Evolutionary conservation across 2,329 filamentous ascomycete species (phyloP), one percentile per base, ranked within the genome.

Genomic region (Arthrobotrys musiformis): DNA sequence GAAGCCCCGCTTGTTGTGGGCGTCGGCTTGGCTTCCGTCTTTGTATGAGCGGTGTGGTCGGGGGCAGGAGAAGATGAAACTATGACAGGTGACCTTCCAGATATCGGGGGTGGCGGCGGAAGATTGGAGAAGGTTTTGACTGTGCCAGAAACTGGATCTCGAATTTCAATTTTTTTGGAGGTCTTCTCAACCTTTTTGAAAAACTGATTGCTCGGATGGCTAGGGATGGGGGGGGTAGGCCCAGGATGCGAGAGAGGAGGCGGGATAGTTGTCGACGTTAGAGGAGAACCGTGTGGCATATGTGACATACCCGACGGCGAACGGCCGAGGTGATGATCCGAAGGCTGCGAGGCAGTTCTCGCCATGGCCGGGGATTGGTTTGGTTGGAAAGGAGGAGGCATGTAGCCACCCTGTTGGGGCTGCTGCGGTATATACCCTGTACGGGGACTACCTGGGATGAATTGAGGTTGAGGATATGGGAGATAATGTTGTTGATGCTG

Each of bases 271-370:
- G 85, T 48, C 15, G 74, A 63, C 19, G 52, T 28, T n/a, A 73
- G 50, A 50, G 85, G 82, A 89, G 83, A 86, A 92, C 88, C 52
- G 87, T 87, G 33, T 89, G 83, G 80, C 87, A 78, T 46, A 89
- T 44, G 89, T 90, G 8, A 85, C 84, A 17, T 89, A 88, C 78
- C 88, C 86, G 84, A 92, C 92, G 26, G 90, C 87, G 40, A 87
- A 87, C 81, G 84, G 86, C 56, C 89, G 85, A 81, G 90, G 77
- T 52, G 72, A 24, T 68, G 82, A 79, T 48, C 88, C n/a, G 92
- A 92, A 69, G 91, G 88, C 83, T 95, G 92, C 1, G 93, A 96
- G 1, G 91, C 89, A 77, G 89, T 93, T 80, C 94, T 91, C 1
- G 94, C 95, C 91, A 97, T 94, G 44, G 86, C 85, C 72, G 88